A percentile compares a stretch with the other conserved stretches of the same genome.
Conservation (phyloP, 2,329 filamentous ascomycete species). For the Colletotrichum karsti region DNA sequence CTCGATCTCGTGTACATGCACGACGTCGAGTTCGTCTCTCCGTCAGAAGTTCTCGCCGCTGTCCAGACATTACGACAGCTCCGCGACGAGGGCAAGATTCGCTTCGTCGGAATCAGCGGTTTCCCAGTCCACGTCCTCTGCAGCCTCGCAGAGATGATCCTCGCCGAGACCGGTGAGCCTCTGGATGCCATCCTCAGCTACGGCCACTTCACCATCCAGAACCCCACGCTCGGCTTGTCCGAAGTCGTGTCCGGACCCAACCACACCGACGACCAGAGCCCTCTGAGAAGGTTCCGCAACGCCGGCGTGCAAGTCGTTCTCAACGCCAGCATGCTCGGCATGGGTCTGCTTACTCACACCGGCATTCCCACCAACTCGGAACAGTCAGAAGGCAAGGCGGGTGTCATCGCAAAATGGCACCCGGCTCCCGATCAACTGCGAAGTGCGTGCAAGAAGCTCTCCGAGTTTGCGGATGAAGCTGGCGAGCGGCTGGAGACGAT, state of each 20-base stretch:
- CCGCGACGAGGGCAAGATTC: slow-evolving; percentile 76
- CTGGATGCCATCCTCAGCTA: slow-evolving; percentile 20
- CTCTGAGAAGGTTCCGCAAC: slow-evolving; percentile 66
- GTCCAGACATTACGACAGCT: slow-evolving; percentile 78
- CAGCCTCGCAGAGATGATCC: slow-evolving; percentile 67
- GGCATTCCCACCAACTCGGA: slow-evolving; percentile 60
- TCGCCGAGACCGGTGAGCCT: slow-evolving; percentile 18
- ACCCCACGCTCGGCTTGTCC: slow-evolving; percentile 63
- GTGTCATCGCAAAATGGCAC: slow-evolving; percentile 85
- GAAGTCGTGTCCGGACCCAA: slow-evolving; percentile 91
- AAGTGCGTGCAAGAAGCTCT: slow-evolving; percentile 67
- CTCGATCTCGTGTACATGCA: slow-evolving; percentile 84
- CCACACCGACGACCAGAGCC: slow-evolving; percentile 89
- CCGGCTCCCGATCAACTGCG: slow-evolving; percentile 79
- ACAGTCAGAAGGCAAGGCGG: slow-evolving; percentile 61
- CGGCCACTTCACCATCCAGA: slow-evolving; percentile 27
- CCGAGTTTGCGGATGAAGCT: slow-evolving; percentile 68
- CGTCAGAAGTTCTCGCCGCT: slow-evolving; percentile 70
- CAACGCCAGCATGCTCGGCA: slow-evolving; percentile 89
- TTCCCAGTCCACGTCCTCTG: slow-evolving; percentile 82
- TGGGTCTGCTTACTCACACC: slow-evolving; percentile 83
- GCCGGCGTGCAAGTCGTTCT: slow-evolving; percentile 85
- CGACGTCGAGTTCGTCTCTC: slow-evolving; percentile 80
- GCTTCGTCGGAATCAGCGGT: slow-evolving; percentile 90
- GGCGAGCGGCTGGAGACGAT: slow-evolving; percentile 83